Evolutionary conservation across 2,329 filamentous ascomycete genomes (phyloP).

Genomic region (Calonectria multiphialidica): DNA sequence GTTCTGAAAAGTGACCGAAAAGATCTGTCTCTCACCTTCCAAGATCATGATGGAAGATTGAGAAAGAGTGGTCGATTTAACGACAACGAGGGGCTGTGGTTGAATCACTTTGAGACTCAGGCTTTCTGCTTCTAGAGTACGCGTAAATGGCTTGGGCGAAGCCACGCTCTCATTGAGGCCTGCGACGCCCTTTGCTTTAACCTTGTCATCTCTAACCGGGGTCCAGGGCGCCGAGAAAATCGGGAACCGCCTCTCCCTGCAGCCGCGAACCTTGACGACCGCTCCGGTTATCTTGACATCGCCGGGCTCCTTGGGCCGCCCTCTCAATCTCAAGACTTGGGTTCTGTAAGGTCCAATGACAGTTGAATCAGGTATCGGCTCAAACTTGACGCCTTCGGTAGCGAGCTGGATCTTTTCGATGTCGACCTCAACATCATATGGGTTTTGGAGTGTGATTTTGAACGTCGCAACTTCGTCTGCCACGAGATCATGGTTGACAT

Average conservation of each 20-base stretch:
- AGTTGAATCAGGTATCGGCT: conserved; percentile 73
- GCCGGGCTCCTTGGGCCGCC: conserved; percentile 76
- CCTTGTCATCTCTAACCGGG: conserved; percentile 75
- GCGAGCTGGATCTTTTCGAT: conserved; percentile 85
- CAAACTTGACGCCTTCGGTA: conserved; percentile 79
- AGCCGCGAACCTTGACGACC: conserved; percentile 82
- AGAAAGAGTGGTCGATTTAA: conserved; percentile 82
- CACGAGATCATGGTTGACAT: conserved; percentile 77
- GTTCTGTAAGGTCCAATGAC: conserved; percentile 85
- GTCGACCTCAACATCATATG: conserved; percentile 92
- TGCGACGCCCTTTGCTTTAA: conserved; percentile 79
- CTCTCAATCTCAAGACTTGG: conserved; percentile 80
- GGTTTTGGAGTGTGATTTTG: conserved; percentile 89
- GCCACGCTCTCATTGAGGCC: conserved; percentile 63
- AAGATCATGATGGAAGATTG: conserved; percentile 93
- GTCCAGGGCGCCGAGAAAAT: conserved; percentile 85
- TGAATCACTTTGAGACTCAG: conserved; percentile 81
- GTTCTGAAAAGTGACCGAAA: conserved; percentile 86
- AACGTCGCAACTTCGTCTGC: conserved; percentile 84
- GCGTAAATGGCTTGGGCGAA: conserved; percentile 52
- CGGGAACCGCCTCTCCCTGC: conserved; percentile 84
- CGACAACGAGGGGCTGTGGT: conserved; percentile 80
- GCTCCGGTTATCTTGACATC: conserved; percentile 82
- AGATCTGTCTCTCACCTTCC: conserved; percentile 85
- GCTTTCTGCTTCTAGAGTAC: conserved; percentile 60